These are phyloP conservation scores for Tricholoma bakamatsutake DNA, from an alignment of 768 basidiomycete genomes.

Conservation along the genomic window DNA sequence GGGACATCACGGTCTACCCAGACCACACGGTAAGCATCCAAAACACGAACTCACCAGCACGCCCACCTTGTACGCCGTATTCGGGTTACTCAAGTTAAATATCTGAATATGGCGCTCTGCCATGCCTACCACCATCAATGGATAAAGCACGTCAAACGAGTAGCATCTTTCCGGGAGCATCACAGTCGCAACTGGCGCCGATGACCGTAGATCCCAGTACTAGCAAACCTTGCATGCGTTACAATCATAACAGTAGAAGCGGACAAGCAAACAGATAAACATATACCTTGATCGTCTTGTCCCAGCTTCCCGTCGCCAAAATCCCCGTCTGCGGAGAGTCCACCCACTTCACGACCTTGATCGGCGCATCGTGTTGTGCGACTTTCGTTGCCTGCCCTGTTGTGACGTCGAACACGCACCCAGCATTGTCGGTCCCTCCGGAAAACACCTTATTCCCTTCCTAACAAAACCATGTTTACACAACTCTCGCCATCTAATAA, in stretches of 20 bases:
- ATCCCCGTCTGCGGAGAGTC: slow-evolving; percentile 71
- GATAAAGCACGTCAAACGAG: slow-evolving; percentile 74
- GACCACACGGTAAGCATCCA: not conserved
- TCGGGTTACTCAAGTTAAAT: slow-evolving; percentile 80
- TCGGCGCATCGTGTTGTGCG: slow-evolving; percentile 85
- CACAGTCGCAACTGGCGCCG: slow-evolving; percentile 70
- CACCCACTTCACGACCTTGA: slow-evolving; percentile 78
- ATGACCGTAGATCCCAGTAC: slow-evolving; percentile 89
- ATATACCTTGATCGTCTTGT: slow-evolving; percentile 88
- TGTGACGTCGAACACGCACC: slow-evolving; percentile 82
- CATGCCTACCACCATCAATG: slow-evolving; percentile 87
- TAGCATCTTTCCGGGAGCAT: slow-evolving; percentile 86
- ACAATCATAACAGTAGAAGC: not conserved
- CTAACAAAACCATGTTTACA: slow-evolving; percentile 30
- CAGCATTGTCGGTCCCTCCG: slow-evolving; percentile 92
- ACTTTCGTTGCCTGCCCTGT: slow-evolving; percentile 80
- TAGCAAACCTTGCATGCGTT: slow-evolving; percentile 22
- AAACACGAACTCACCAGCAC: not conserved
- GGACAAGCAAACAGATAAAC: not conserved
- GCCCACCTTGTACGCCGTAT: slow-evolving; percentile 66
- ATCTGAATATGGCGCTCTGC: slow-evolving; percentile 91
- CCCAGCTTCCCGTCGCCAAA: slow-evolving; percentile 94
- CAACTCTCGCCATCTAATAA: not conserved
- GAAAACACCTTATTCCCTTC: slow-evolving; percentile 89
- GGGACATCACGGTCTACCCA: slow-evolving; percentile 68